Conservation (phyloP, 148 eudicot genomes). For the Agrostemma githago region DNA sequence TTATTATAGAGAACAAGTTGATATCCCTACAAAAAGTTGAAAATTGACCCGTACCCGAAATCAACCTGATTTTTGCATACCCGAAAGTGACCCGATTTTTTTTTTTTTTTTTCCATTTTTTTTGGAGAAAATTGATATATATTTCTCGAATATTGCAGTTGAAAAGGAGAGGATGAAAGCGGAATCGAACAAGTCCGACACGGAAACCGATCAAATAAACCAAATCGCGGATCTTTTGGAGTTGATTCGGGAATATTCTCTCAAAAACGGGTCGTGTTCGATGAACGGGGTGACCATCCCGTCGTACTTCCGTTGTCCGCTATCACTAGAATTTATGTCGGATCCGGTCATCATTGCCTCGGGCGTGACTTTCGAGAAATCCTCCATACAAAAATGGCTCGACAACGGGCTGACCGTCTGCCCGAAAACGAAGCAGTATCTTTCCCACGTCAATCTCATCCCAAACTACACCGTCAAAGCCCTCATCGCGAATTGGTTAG, state of each 20-base stretch:
- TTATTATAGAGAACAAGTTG: no score
- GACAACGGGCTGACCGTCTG: slow-evolving; percentile 60
- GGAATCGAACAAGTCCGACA: slow-evolving; percentile 30
- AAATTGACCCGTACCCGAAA: no score
- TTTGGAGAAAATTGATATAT: no score
- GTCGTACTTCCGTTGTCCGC: slow-evolving; percentile 74
- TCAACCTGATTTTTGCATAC: no score
- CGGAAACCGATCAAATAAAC: slow-evolving; percentile 41
- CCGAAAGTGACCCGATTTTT: no score
- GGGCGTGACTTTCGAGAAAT: slow-evolving; percentile 84
- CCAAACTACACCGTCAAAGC: slow-evolving; percentile 88
- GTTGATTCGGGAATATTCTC: slow-evolving; percentile 47
- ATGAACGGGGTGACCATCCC: slow-evolving; percentile 53
- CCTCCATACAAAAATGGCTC: slow-evolving; percentile 79
- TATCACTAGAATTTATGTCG: slow-evolving; percentile 72
- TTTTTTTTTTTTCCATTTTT: no score
- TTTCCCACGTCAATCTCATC: slow-evolving; percentile 62
- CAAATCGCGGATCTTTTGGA: slow-evolving; percentile 44
- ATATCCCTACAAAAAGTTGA: no score
- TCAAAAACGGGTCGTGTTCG: slow-evolving; percentile 43
- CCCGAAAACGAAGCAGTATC: slow-evolving; percentile 65
- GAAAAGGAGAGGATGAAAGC: slow-evolving; percentile 68
- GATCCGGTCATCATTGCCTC: slow-evolving; percentile 93
- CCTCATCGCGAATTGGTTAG: slow-evolving; percentile 77
- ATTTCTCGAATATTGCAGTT: slow-evolving; percentile 38